Evolutionary conservation across 345 rosid species (phyloP).

Genomic region (Carallia brachiata): DNA sequence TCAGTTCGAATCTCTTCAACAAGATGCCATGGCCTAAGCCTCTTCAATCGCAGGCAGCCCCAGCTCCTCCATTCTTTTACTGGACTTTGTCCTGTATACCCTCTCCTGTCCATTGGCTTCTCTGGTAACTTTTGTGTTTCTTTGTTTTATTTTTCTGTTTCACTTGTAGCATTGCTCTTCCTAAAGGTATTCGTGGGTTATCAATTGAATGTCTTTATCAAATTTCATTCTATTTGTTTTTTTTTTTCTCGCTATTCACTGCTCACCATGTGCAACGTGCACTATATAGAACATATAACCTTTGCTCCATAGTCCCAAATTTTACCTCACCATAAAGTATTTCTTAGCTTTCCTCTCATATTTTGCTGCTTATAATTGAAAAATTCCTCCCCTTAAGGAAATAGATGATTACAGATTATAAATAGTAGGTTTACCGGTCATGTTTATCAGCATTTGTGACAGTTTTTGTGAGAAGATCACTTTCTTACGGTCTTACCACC

Average conservation of each 20-base stretch:
- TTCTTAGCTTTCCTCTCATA: not conserved
- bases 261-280: too few species aligned
- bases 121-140: conserved; percentile 36
- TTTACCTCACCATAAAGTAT: not conserved
- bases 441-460: too few species aligned
- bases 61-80: conserved; percentile 42
- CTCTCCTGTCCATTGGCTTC: conserved; percentile 48
- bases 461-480: too few species aligned
- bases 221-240: not conserved
- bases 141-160: not conserved
- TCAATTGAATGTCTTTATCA: not conserved
- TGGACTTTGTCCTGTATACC: conserved; percentile 50
- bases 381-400: too few species aligned
- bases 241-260: not conserved
- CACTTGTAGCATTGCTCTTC: too few species aligned
- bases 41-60: conserved; percentile 23
- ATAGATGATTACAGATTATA: too few species aligned
- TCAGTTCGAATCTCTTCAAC: conserved; percentile 39
- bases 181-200: too few species aligned
- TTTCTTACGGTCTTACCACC: not conserved
- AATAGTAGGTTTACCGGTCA: too few species aligned
- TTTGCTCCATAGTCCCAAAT: not conserved
- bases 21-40: conserved; percentile 20
- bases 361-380: not conserved
- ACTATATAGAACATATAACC: not conserved